Conservation (phyloP, 2,329 filamentous ascomycete species). For the Cladosporium colombiae region DNA sequence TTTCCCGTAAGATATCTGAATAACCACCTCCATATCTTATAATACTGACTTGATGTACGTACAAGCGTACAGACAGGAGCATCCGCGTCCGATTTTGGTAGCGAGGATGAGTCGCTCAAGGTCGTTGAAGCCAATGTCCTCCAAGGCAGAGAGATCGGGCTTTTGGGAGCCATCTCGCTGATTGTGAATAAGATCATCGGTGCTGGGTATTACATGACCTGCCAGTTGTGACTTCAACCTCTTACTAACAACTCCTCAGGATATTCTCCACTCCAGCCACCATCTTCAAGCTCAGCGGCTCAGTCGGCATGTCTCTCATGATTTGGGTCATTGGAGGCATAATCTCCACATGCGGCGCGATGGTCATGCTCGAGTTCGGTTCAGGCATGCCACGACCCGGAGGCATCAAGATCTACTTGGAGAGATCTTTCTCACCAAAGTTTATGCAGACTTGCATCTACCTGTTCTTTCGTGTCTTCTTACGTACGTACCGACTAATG, state of each 20-base stretch:
- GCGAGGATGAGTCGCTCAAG: neutral
- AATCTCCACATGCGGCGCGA: slow-evolving; percentile 60
- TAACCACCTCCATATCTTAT: neutral
- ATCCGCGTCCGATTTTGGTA: neutral
- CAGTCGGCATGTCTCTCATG: slow-evolving; percentile 55
- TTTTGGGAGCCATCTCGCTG: neutral
- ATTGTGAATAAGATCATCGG: slow-evolving; percentile 4
- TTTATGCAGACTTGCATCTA: slow-evolving; percentile 5
- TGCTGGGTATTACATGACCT: neutral
- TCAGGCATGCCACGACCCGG: slow-evolving; percentile 63
- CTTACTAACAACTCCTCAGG: neutral
- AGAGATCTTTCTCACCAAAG: slow-evolving; percentile 56
- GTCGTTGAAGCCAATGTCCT: neutral
- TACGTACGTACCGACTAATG: neutral
- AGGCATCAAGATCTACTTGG: slow-evolving; percentile 68
- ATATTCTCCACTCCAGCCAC: slow-evolving; percentile 59
- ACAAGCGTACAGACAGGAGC: neutral
- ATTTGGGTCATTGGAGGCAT: slow-evolving; percentile 58
- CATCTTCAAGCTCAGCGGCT: slow-evolving; percentile 57
- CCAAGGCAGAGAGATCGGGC: neutral
- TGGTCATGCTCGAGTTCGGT: slow-evolving; percentile 65
- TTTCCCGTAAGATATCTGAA: neutral
- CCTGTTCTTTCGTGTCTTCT: neutral
- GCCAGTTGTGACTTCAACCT: neutral
- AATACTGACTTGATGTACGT: neutral